phyloP scores from a whole-genome alignment of 2,329 filamentous ascomycete species.

The Aschersonia sp. region DNA sequence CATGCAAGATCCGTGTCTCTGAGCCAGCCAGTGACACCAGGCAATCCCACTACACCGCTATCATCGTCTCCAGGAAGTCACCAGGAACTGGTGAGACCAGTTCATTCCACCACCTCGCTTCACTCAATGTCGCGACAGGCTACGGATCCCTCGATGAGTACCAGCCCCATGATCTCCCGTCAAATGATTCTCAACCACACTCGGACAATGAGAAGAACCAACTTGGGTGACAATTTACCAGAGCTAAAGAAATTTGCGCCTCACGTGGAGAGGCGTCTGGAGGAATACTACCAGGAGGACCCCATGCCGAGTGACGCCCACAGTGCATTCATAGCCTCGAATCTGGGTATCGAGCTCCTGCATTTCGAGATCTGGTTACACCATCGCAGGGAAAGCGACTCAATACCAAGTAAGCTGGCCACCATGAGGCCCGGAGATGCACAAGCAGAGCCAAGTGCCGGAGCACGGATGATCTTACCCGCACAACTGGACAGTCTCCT shows the following conservation, averaged over 20 bases:
- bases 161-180: constrained; percentile 17
- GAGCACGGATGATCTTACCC: constrained; percentile 33
- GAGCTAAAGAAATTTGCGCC: constrained; percentile 30
- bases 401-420: constrained; percentile 28
- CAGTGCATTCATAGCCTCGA: constrained; percentile 38
- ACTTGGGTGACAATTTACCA: constrained; percentile 22
- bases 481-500: constrained; percentile 35
- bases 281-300: constrained; percentile 36
- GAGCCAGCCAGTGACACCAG: constrained; percentile 10
- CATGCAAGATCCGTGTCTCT: background rate
- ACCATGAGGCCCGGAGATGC: constrained; percentile 25
- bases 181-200: constrained; percentile 31
- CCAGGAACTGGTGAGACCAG: constrained; percentile 8
- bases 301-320: constrained; percentile 33
- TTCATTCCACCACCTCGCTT: constrained; percentile 11
- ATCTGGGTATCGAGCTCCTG: constrained; percentile 33
- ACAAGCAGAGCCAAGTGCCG: constrained; percentile 13
- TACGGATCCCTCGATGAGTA: constrained; percentile 7
- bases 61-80: constrained; percentile 10
- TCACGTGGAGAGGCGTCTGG: constrained; percentile 34
- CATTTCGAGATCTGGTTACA: constrained; percentile 43
- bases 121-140: constrained; percentile 9
- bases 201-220: constrained; percentile 23
- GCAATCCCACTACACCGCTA: constrained; percentile 6
- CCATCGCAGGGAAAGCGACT: constrained; percentile 34